phyloP scores from a whole-genome alignment of 371 early-diverging fungal species.

The Saksenaea oblongispora region DNA sequence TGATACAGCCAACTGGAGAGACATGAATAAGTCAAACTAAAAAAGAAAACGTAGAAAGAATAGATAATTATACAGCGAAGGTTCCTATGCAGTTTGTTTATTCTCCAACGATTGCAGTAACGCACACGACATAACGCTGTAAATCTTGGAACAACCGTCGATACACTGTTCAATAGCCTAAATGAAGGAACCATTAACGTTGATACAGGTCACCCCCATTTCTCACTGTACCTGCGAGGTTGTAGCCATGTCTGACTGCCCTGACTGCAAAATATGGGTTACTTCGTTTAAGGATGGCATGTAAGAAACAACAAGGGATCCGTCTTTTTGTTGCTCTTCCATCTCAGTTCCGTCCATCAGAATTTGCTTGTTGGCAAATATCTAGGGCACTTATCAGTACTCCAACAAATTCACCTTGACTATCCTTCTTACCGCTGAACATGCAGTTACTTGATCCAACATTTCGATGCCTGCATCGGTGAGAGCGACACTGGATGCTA shows the following conservation, averaged over 20 bases:
- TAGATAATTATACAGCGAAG: background rate
- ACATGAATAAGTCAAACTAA: slow-evolving; percentile 11
- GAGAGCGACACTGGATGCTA: slow-evolving; percentile 84
- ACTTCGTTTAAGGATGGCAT: slow-evolving; percentile 90
- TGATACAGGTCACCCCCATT: background rate
- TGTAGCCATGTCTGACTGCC: slow-evolving; percentile 58
- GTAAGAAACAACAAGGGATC: slow-evolving; percentile 76
- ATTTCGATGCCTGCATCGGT: slow-evolving; percentile 96
- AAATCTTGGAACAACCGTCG: slow-evolving; percentile 82
- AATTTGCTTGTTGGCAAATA: slow-evolving; percentile 46
- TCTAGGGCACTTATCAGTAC: slow-evolving; percentile 26
- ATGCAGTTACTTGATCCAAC: slow-evolving; percentile 86
- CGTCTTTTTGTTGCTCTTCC: slow-evolving; percentile 72
- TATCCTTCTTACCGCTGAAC: slow-evolving; percentile 61
- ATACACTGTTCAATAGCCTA: slow-evolving; percentile 83
- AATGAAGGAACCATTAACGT: background rate
- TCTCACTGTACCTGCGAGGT: slow-evolving; percentile 51
- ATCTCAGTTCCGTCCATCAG: slow-evolving; percentile 70
- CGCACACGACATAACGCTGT: slow-evolving; percentile 70
- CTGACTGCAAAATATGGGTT: slow-evolving; percentile 86
- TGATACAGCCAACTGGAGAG: slow-evolving; percentile 50
- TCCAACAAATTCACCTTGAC: too few relatives aligned
- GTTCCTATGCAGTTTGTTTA: slow-evolving; percentile 10
- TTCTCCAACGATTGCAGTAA: slow-evolving; percentile 41
- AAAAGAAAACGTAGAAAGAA: slow-evolving; percentile 1